Conservation (phyloP, 2,329 filamentous ascomycete genomes). For the Intubia oerlemansii region DNA sequence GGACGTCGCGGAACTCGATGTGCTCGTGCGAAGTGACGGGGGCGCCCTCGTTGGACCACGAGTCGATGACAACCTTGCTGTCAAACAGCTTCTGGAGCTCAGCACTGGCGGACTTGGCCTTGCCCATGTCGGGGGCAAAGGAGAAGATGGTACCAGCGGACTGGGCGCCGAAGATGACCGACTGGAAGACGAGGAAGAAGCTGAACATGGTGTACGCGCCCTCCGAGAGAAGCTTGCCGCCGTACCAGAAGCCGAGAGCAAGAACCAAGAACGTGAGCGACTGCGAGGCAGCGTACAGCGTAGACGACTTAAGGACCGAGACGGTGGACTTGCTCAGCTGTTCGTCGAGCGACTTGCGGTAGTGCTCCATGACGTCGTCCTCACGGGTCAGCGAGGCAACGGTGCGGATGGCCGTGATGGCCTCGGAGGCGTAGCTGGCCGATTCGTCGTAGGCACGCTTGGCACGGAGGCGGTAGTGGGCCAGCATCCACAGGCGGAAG, state of each 20-base stretch:
- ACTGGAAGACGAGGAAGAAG: conserved; percentile 80
- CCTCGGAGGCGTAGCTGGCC: conserved; percentile 78
- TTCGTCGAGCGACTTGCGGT: conserved; percentile 40
- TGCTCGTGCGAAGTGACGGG: conserved; percentile 39
- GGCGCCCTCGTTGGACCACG: conserved; percentile 52
- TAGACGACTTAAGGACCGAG: conserved; percentile 56
- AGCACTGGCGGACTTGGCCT: conserved; percentile 66
- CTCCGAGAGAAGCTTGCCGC: conserved; percentile 51
- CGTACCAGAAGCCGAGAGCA: conserved; percentile 85
- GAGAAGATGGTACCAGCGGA: conserved; percentile 78
- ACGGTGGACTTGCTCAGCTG: conserved; percentile 49
- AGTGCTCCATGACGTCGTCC: conserved; percentile 52
- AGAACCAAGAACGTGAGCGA: conserved; percentile 67
- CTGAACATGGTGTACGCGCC: conserved; percentile 58
- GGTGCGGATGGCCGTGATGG: conserved; percentile 81
- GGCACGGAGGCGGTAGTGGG: conserved; percentile 56
- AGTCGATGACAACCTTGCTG: conserved; percentile 59
- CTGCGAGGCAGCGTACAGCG: conserved; percentile 68
- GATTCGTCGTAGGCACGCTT: conserved; percentile 63
- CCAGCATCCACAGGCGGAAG: conserved; percentile 39
- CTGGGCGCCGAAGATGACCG: conserved; percentile 80
- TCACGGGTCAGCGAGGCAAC: conserved; percentile 83
- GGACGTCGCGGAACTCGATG: conserved; percentile 79
- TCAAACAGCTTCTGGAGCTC: conserved; percentile 73
- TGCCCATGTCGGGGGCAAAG: conserved; percentile 82